Conservation (phyloP, 441 rosid genomes). For the Gossypium laxum region DNA sequence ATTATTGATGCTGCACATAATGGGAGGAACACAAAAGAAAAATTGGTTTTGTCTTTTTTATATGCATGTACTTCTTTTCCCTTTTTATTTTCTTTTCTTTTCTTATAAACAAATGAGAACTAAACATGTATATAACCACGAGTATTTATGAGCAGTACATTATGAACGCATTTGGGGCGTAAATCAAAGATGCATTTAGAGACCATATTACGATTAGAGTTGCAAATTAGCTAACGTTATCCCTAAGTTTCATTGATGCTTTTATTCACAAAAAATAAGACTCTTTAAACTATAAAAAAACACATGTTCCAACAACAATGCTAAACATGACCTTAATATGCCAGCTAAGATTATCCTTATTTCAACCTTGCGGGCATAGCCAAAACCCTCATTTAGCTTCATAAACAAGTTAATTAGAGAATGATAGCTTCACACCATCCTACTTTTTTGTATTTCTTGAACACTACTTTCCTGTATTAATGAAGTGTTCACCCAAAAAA, state of each 20-base stretch:
- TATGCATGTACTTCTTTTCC: background rate
- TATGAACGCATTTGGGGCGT: background rate
- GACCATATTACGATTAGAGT: background rate
- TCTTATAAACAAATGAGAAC: background rate
- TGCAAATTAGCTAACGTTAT: background rate
- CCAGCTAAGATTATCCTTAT: background rate
- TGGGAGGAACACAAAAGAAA: background rate
- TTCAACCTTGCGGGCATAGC: background rate
- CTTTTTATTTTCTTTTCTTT: background rate
- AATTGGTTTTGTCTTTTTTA: background rate
- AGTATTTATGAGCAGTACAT: background rate
- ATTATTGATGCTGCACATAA: background rate
- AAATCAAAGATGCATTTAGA: background rate
- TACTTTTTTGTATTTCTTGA: background rate
- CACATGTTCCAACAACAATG: background rate
- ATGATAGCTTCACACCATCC: background rate
- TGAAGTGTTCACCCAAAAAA: background rate
- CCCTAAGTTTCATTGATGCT: background rate
- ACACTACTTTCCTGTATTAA: background rate
- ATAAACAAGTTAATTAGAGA: background rate
- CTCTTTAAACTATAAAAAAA: background rate
- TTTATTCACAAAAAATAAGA: background rate
- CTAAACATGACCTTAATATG: background rate
- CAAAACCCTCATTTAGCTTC: background rate
- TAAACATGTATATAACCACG: background rate